Conservation (phyloP, 176 grass and related monocot species). For the Ensete glaucum region DNA sequence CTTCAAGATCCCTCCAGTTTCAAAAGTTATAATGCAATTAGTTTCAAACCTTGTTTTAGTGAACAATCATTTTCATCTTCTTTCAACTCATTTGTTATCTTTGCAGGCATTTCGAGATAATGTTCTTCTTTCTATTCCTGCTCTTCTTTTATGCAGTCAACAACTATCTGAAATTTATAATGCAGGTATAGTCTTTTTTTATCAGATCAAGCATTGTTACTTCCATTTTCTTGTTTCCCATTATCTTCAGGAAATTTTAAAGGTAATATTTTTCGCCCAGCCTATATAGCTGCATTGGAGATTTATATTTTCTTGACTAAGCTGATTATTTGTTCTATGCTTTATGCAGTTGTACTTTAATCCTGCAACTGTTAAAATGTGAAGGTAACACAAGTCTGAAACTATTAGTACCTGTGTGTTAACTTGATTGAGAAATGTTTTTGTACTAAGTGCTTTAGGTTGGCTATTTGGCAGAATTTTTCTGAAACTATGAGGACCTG, state of each 20-base stretch:
- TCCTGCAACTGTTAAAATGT: constrained; percentile 98
- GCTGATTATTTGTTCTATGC: background rate
- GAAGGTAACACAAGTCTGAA: constrained; percentile 35
- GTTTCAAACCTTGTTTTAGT: too few relatives aligned
- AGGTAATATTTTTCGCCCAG: too few relatives aligned
- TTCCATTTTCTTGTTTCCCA: background rate
- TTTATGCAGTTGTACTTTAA: constrained; percentile 93
- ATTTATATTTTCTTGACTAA: constrained; percentile 6
- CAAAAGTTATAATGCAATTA: too few relatives aligned
- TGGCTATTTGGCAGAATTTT: too few relatives aligned
- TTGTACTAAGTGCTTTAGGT: too few relatives aligned
- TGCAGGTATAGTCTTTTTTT: constrained; percentile 53
- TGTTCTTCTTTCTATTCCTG: constrained; percentile 85
- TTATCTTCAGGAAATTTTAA: background rate
- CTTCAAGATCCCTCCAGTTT: too few relatives aligned
- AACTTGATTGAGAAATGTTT: too few relatives aligned
- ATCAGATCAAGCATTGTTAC: too few relatives aligned
- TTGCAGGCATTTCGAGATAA: constrained; percentile 84
- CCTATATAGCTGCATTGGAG: constrained; percentile 5
- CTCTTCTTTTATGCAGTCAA: constrained; percentile 98
- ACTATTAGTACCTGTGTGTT: too few relatives aligned
- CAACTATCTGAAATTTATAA: constrained; percentile 97
- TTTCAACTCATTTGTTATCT: background rate
- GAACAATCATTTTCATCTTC: too few relatives aligned
- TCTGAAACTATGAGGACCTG: too few relatives aligned